A percentile compares a stretch with the other conserved stretches of the same genome.
Evolutionary conservation across 768 basidiomycete genomes (phyloP).

Genomic region (Mycena amicta): DNA sequence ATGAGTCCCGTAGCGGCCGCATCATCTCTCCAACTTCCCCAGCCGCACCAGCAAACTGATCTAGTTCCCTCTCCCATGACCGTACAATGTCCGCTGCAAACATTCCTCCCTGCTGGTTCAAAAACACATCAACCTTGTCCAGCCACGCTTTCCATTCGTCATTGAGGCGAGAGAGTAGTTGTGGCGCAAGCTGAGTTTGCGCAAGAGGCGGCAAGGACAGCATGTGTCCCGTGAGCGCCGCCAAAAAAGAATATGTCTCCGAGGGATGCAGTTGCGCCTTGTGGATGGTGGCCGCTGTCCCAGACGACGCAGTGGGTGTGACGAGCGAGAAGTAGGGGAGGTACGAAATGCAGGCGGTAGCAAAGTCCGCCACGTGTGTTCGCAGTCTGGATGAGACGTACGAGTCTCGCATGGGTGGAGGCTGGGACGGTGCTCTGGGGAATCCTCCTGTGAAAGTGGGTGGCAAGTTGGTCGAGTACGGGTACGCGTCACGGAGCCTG

Average conservation of each 20-base stretch:
- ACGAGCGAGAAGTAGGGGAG: constrained; percentile 82
- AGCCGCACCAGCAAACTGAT: constrained; percentile 63
- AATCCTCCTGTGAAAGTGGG: constrained; percentile 31
- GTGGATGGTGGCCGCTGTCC: constrained; percentile 40
- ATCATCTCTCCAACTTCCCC: constrained; percentile 40
- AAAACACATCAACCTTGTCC: constrained; percentile 63
- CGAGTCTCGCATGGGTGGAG: constrained; percentile 72
- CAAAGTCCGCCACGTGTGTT: constrained; percentile 76
- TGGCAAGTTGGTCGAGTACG: constrained; percentile 61
- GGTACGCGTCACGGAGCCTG: constrained; percentile 80
- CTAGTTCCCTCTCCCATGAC: constrained; percentile 70
- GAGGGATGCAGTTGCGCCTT: constrained; percentile 71
- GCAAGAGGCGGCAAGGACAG: constrained; percentile 69
- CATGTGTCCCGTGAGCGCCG: constrained; percentile 67
- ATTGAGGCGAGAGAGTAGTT: constrained; percentile 62
- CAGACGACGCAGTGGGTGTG: constrained; percentile 30
- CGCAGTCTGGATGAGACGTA: constrained; percentile 77
- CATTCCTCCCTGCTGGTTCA: constrained; percentile 78
- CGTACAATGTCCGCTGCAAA: constrained; percentile 72
- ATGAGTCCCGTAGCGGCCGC: constrained; percentile 53
- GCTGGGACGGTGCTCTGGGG: constrained; percentile 20
- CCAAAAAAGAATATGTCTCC: constrained; percentile 75
- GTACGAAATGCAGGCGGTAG: constrained; percentile 77
- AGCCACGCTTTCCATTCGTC: constrained; percentile 85
- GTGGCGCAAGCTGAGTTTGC: constrained; percentile 57